Percentiles rank a stretch among this genome's conserved stretches.
Evolutionary conservation across 148 eudicot genomes (phyloP).

Genomic region (Rhododendron simsii): DNA sequence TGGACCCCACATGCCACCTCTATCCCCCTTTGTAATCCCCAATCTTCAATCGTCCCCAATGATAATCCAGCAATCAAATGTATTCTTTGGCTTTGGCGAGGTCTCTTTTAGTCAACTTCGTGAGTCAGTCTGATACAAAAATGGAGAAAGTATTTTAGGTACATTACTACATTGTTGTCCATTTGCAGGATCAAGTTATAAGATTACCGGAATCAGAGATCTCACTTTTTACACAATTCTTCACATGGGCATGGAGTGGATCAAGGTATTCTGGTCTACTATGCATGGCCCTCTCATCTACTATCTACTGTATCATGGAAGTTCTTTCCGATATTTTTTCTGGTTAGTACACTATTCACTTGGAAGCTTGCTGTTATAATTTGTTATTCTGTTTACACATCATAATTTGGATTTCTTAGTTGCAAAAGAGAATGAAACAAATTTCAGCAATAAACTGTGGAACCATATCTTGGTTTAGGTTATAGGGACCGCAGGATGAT

Average conservation of each 20-base stretch:
- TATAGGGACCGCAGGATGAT: not conserved
- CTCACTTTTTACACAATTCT: constrained; percentile 29
- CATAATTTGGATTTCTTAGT: not conserved
- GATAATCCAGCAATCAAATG: not conserved
- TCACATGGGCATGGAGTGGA: constrained; percentile 52
- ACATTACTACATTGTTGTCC: constrained; percentile 6
- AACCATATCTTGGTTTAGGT: not conserved
- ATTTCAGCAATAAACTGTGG: not conserved
- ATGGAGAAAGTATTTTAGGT: not conserved
- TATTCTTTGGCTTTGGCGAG: not conserved
- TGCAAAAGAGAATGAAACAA: not conserved
- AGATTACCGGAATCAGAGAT: constrained; percentile 34
- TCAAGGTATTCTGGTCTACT: constrained; percentile 57
- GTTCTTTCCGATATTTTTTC: constrained; percentile 42
- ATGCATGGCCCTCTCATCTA: constrained; percentile 46
- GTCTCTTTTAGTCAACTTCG: not conserved
- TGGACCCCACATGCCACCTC: not conserved
- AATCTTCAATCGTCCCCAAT: not conserved
- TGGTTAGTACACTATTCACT: constrained; percentile 33
- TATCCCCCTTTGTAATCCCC: not conserved
- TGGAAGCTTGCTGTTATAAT: not conserved
- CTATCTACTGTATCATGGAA: constrained; percentile 53
- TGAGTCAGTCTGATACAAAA: not conserved
- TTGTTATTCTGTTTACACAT: not conserved
- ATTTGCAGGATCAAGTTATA: constrained; percentile 34